phyloP scores from a whole-genome alignment of 1,139 yeast species.

The Candida labiduridarum region DNA sequence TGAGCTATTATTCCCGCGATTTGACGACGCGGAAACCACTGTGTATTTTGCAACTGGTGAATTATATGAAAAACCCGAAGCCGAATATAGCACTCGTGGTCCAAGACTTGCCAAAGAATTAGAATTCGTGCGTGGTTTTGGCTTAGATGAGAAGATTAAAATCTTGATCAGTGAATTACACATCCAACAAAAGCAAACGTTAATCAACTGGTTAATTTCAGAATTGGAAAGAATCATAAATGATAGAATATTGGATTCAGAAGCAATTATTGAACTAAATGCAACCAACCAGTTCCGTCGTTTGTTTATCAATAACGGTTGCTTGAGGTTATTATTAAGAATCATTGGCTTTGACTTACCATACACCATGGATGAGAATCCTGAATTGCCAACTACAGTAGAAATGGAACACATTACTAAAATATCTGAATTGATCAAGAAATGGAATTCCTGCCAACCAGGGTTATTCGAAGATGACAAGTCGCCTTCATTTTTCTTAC shows the following conservation, averaged over 20 bases:
- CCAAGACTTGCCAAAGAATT: conserved; percentile 37
- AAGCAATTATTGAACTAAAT: conserved; percentile 17
- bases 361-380: conserved; percentile 34
- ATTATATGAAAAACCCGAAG: conserved; percentile 28
- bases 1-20: conserved; percentile 69
- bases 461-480: conserved; percentile 44
- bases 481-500: conserved; percentile 39
- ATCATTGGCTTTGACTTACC: conserved; percentile 43
- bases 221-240: conserved; percentile 37
- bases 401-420: conserved; percentile 24
- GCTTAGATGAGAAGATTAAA: conserved; percentile 40
- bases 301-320: conserved; percentile 38
- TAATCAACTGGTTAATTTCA: conserved; percentile 46
- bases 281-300: conserved; percentile 24
- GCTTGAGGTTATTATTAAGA: conserved; percentile 34
- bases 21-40: conserved; percentile 46
- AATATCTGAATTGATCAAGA: conserved; percentile 28
- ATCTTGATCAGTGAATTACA: conserved; percentile 53
- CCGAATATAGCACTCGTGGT: conserved; percentile 17
- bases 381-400: conserved; percentile 26
- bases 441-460: conserved; percentile 36
- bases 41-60: conserved; percentile 57
- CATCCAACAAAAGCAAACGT: conserved; percentile 43
- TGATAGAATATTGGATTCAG: conserved; percentile 21
- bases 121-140: conserved; percentile 39